These are phyloP conservation scores for Clarireedia homoeocarpa DNA, from an alignment of 2,329 filamentous ascomycete genomes.

Conservation along the genomic window DNA sequence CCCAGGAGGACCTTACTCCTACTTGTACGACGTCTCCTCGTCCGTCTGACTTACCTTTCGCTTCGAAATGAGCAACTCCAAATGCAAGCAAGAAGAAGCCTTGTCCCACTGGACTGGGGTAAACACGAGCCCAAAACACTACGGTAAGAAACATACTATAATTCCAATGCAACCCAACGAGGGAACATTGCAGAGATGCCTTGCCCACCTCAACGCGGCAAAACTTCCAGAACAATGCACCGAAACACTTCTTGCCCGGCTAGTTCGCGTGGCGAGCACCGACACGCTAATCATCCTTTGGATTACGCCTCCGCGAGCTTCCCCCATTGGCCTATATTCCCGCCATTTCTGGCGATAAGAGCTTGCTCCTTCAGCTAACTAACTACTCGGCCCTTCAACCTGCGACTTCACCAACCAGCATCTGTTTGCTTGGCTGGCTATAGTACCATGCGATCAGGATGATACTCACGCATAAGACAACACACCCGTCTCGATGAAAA, in stretches of 20 bases:
- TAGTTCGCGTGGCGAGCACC: neutral
- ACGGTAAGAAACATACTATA: neutral
- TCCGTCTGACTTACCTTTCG: neutral
- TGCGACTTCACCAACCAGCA: too few species aligned
- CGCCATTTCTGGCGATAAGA: neutral
- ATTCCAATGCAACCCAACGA: neutral
- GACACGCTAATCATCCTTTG: too few species aligned
- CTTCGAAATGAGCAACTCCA: neutral
- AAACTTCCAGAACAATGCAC: conserved; percentile 2
- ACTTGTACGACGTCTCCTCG: neutral
- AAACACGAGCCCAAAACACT: neutral
- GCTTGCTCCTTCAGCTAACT: neutral
- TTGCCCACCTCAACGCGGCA: neutral
- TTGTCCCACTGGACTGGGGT: neutral
- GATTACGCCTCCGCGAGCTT: neutral
- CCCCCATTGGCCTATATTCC: neutral
- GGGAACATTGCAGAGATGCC: neutral
- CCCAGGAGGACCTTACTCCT: neutral
- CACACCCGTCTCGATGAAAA: too few species aligned
- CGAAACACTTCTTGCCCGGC: neutral
- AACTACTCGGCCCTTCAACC: too few species aligned
- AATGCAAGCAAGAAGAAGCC: neutral
- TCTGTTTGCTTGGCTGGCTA: too few species aligned
- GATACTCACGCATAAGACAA: too few species aligned
- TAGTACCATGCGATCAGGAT: too few species aligned